Conservation (phyloP, 2,329 filamentous ascomycete genomes). For the Blastomyces percursus region DNA sequence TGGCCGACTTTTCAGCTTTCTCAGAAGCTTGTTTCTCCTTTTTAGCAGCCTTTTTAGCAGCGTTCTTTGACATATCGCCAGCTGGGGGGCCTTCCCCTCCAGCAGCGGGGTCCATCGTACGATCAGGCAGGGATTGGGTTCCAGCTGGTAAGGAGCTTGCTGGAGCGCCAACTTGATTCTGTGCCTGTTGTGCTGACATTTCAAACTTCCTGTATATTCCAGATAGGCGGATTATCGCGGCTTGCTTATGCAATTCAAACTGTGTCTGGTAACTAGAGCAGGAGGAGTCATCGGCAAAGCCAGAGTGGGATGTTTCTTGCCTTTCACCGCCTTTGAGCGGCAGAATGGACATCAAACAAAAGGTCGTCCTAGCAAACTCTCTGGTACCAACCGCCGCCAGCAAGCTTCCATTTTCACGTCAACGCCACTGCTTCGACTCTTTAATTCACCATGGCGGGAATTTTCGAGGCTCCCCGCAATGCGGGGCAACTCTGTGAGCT, state of each 20-base stretch:
- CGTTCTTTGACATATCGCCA: slow-evolving; percentile 32
- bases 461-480: slow-evolving; percentile 92
- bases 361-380: slow-evolving; percentile 1
- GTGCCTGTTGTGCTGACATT: not conserved
- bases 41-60: slow-evolving; percentile 41
- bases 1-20: slow-evolving; percentile 29
- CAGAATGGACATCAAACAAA: slow-evolving; percentile 26
- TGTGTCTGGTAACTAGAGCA: not conserved
- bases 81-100: slow-evolving; percentile 19
- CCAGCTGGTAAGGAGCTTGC: slow-evolving; percentile 19
- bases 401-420: not conserved
- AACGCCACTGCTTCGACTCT: not conserved
- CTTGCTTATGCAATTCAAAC: not conserved
- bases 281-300: slow-evolving; percentile 6
- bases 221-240: not conserved
- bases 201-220: not conserved
- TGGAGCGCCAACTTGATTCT: not conserved
- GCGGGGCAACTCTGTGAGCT: slow-evolving; percentile 72
- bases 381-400: not conserved
- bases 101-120: slow-evolving; percentile 31
- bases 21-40: slow-evolving; percentile 33
- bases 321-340: slow-evolving; percentile 30
- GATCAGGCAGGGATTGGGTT: slow-evolving; percentile 30
- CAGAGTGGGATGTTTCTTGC: slow-evolving; percentile 5
- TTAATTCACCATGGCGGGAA: slow-evolving; percentile 64